Evolutionary conservation across 2,329 filamentous ascomycete species (phyloP), one percentile per base, ranked within the genome.

Genomic region (Bipolaris victoriae): DNA sequence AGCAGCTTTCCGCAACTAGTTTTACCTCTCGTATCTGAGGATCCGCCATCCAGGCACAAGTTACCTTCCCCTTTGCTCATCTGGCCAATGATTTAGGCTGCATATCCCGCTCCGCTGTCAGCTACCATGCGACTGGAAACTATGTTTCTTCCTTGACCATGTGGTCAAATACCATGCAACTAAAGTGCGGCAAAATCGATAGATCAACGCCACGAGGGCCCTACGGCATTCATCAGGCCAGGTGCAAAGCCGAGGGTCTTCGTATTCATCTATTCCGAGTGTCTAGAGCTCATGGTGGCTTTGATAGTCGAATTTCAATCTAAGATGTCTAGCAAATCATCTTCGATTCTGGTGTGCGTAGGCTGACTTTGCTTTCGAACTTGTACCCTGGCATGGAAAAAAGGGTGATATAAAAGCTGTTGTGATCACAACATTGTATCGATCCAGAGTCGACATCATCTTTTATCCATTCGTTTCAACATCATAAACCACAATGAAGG

Each of bases 181-280:
- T 52, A 50, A 53, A 54, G 47, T n/a, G 41, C 52, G 61, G 57
- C 49, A 63, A 49, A 52, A 26, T 18, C 40, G 10, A 15, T 43
- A 41, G 53, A 24, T 39, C 31, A 5, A 37, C 39, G 24, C 36
- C 24, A 46, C 31, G 31, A 46, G 46, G 31, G 20, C 39, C n/a
- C 51, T 39, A 24, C 40, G n/a, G 36, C 47, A 58, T 52, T 58
- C 39, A 54, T 33, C 45, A 57, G 31, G 20, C 39, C 40, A 56
- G 56, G 40, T 57, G 22, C 37, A 22, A 16, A 51, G 35, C 48
- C 16, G 29, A 29, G 24, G 18, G 24, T 29, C 10, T 60, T 53
- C 65, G 62, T 68, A 61, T 70, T 66, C 58, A 66, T 69, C 35
- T 66, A 65, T 49, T 7, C 9, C n/a, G 18, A 44, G 7, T 50